phyloP scores from a whole-genome alignment of 1,284 basidiomycete genomes.

The Pascua guehoae region DNA sequence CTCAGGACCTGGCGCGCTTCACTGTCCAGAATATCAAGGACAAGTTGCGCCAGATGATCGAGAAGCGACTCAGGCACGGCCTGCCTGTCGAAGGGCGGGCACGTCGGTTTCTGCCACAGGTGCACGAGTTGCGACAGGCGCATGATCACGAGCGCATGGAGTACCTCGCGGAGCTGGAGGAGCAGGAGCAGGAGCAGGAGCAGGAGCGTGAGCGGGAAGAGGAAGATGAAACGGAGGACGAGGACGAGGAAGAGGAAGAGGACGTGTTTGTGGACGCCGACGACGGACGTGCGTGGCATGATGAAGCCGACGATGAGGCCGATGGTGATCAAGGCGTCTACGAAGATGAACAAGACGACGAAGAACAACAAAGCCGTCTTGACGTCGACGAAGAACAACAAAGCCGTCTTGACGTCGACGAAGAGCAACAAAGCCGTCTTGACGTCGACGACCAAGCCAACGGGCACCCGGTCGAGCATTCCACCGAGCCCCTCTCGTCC shows the following conservation, averaged over 20 bases:
- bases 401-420: no score
- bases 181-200: constrained; percentile 2
- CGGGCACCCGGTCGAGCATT: no score
- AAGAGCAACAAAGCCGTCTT: no score
- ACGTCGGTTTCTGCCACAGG: constrained; percentile 22
- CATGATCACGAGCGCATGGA: constrained; percentile 10
- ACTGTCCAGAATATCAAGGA: constrained; percentile 43
- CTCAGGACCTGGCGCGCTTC: constrained; percentile 21
- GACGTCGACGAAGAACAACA: no score
- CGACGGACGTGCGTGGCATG: no score
- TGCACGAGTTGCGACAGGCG: constrained; percentile 1
- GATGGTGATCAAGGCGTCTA: no score
- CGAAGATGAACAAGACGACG: no score
- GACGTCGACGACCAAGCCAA: no score
- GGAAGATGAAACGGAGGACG: constrained; percentile 1
- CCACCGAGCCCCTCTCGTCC: no score
- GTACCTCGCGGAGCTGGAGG: background rate
- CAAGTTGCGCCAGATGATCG: constrained; percentile 32
- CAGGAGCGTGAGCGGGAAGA: constrained; percentile 7
- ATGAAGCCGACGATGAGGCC: no score
- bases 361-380: no score
- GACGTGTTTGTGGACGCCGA: no score
- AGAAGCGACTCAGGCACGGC: constrained; percentile 17
- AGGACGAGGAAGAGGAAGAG: background rate
- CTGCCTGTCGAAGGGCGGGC: constrained; percentile 28